Conservation (phyloP, 768 basidiomycete genomes). For the Lepiota brunneoincarnata region DNA sequence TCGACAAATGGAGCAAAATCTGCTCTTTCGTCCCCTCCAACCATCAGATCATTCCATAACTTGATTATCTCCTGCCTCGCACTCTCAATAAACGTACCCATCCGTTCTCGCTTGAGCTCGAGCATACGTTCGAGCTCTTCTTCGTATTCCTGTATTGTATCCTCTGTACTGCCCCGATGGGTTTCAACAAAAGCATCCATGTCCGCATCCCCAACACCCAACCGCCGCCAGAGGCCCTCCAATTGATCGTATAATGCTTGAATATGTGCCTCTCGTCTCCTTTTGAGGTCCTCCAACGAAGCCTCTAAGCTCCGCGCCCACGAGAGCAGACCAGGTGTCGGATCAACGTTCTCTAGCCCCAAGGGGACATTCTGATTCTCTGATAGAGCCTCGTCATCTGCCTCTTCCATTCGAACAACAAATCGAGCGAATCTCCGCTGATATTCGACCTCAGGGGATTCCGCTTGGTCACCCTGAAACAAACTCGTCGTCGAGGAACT, state of each 20-base stretch:
- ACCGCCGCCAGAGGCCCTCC: conserved; percentile 84
- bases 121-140: conserved; percentile 89
- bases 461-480: conserved; percentile 30
- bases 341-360: conserved; percentile 76
- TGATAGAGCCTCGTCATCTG: conserved; percentile 45
- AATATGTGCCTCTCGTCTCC: conserved; percentile 75
- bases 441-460: conserved; percentile 42
- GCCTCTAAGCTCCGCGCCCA: conserved; percentile 63
- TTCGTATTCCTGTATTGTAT: conserved; percentile 79
- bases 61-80: conserved; percentile 77
- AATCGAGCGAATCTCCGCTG: conserved; percentile 62
- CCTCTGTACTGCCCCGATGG: conserved; percentile 79
- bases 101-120: conserved; percentile 81
- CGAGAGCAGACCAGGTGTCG: conserved; percentile 66
- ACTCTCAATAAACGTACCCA: conserved; percentile 80
- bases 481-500: conserved; percentile 33
- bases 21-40: conserved; percentile 76
- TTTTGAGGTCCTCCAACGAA: conserved; percentile 71
- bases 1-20: conserved; percentile 83
- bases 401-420: conserved; percentile 58
- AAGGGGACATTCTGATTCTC: conserved; percentile 35
- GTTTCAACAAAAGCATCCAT: conserved; percentile 94
- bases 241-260: conserved; percentile 94
- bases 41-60: conserved; percentile 86
- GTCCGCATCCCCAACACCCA: conserved; percentile 75